Percentiles rank a stretch among this genome's conserved stretches.
These are phyloP conservation scores for Eucalyptus lansdowneana DNA, from an alignment of 345 rosid species.

Conservation along the genomic window DNA sequence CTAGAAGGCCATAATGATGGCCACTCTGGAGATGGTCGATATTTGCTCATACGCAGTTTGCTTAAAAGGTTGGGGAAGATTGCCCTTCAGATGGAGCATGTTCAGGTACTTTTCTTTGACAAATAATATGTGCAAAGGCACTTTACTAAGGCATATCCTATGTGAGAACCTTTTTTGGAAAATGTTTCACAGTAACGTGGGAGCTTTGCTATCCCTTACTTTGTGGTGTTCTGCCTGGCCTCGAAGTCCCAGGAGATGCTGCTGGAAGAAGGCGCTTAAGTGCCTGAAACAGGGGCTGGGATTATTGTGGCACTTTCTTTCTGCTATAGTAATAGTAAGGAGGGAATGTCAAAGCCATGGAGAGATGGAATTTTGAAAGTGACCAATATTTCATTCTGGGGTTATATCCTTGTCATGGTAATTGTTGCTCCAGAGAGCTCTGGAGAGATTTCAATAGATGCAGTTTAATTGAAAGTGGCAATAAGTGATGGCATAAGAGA, in stretches of 20 bases:
- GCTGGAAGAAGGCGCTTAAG: background rate
- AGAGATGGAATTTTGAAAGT: background rate
- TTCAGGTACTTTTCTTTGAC: slow-evolving; percentile 43
- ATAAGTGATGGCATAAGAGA: background rate
- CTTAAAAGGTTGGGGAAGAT: slow-evolving; percentile 67
- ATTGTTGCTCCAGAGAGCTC: background rate
- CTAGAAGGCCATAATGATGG: slow-evolving; percentile 8
- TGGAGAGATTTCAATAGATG: background rate
- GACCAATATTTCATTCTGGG: background rate
- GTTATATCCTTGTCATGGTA: background rate
- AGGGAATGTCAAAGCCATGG: background rate
- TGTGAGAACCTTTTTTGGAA: background rate
- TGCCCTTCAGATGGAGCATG: slow-evolving; percentile 60
- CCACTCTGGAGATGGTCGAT: slow-evolving; percentile 15
- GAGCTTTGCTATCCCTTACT: background rate
- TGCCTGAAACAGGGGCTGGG: background rate
- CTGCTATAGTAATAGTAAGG: background rate
- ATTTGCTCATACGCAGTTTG: slow-evolving; percentile 35
- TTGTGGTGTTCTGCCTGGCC: background rate
- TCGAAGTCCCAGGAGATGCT: background rate
- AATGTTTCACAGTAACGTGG: background rate
- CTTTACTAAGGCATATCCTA: background rate
- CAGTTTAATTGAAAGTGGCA: background rate
- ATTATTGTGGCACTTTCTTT: background rate
- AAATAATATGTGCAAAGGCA: background rate